Evolutionary conservation across 768 basidiomycete species (phyloP).

Genomic region (Chalciporus pseudorubinellus): DNA sequence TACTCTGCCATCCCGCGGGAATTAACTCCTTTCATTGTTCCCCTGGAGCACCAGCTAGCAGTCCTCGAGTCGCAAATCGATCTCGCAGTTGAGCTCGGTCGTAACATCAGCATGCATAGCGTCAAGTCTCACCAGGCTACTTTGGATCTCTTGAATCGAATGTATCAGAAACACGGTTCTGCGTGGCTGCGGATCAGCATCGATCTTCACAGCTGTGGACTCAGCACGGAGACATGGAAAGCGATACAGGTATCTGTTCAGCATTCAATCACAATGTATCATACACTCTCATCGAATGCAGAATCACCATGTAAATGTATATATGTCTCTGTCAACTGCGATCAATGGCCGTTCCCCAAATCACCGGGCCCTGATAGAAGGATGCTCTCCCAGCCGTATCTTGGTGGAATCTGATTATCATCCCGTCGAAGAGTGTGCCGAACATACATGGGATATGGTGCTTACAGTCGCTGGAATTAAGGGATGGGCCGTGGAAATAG

Average conservation of each 20-base stretch:
- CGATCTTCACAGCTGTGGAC: slow-evolving; percentile 88
- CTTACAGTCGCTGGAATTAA: slow-evolving; percentile 68
- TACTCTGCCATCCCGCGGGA: slow-evolving; percentile 47
- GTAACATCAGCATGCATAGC: slow-evolving; percentile 86
- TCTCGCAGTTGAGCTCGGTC: slow-evolving; percentile 73
- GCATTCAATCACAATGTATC: not conserved
- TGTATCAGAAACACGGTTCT: slow-evolving; percentile 55
- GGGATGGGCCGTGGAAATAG: slow-evolving; percentile 70
- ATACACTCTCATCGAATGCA: slow-evolving; percentile 32
- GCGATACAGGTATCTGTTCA: slow-evolving; percentile 62
- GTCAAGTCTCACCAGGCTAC: slow-evolving; percentile 76
- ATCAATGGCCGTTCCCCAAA: slow-evolving; percentile 75
- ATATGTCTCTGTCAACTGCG: slow-evolving; percentile 82
- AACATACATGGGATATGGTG: slow-evolving; percentile 77
- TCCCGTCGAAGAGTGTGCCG: slow-evolving; percentile 54
- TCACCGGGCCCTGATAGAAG: slow-evolving; percentile 60
- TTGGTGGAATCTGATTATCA: slow-evolving; percentile 88
- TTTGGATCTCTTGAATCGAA: slow-evolving; percentile 56
- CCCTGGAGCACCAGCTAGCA: slow-evolving; percentile 74
- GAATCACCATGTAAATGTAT: slow-evolving; percentile 74
- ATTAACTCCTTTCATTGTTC: slow-evolving; percentile 76
- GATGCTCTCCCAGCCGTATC: slow-evolving; percentile 63
- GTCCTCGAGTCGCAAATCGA: slow-evolving; percentile 84
- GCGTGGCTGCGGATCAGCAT: slow-evolving; percentile 69
- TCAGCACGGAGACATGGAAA: slow-evolving; percentile 73